Base-by-base conservation (phyloP, 176 grass and related monocot genomes). In the Hsuehochloa calcarea region DNA sequence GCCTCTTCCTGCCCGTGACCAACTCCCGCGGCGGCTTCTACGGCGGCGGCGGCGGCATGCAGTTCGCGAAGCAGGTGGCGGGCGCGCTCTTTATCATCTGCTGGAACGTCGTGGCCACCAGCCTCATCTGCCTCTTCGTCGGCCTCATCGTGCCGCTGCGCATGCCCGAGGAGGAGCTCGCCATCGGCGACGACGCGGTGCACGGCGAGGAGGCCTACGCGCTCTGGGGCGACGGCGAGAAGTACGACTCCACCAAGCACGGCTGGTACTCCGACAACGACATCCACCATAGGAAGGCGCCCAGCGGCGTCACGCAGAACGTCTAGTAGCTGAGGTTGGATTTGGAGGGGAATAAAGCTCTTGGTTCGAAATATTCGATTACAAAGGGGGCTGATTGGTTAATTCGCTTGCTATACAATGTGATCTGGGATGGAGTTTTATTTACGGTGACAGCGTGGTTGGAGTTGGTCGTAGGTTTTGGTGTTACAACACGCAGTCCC, bases 151-250 rank as follows among this genome's bases (percentile, higher is more conserved):
- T 89, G 63, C 95, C 95, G 46, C 85, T 98, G 22, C 88, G 95
- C 63, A 98, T 98, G 95, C 83, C 93, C 10, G 95, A 98, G 77
- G 95, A 95, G 76, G 89, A 95, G 51, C 87, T 98, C 19, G 66
- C 89, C 62, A 98, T 98, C 75, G 96, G 96, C 11, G 96, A 98
- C 84, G 96, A 95, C 85, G 96, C 92, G 2, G 89, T 89, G 58
- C 89, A 94, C 40, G 89, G 92, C 1, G 92, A 94, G 87, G 64
- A 80, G 78, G 78, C 78, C 47, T 80, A 98, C 80, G 96, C 96
- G 20, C 88, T 98, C 9, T 98, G 96, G 96, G 96, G 93, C 35
- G 96, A 98, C 67, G 96, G 96, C 19, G 96, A 98, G 93, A 95
- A 93, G 89, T 98, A 90, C 81, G 96, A 98, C 75, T 85, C 91